Conservation (phyloP, 208 protist species). For the Herpetomonas samuelpessoai region DNA sequence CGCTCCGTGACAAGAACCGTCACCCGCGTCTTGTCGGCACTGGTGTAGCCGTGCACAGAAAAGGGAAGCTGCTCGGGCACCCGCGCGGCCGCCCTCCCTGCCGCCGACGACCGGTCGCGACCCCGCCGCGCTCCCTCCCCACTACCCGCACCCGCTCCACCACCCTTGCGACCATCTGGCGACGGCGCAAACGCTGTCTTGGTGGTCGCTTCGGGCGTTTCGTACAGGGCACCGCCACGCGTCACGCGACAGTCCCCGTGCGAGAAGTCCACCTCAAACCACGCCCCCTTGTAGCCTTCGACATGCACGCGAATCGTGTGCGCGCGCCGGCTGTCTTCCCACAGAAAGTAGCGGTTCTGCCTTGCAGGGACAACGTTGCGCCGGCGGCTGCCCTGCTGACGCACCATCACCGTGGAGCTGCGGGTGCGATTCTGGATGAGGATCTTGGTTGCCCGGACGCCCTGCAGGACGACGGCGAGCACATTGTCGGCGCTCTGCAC, state of each 20-base stretch:
- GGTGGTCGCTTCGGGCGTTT: neutral
- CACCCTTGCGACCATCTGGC: neutral
- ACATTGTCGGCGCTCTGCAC: slow-evolving; percentile 59
- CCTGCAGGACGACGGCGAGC: slow-evolving; percentile 51
- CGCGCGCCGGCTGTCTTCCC: slow-evolving; percentile 60
- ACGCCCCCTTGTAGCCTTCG: slow-evolving; percentile 52
- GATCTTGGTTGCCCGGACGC: slow-evolving; percentile 61
- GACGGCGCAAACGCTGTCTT: too few species aligned
- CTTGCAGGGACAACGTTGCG: slow-evolving; percentile 56
- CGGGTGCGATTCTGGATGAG: slow-evolving; percentile 68
- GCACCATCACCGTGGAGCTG: slow-evolving; percentile 44
- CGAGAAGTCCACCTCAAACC: slow-evolving; percentile 82
- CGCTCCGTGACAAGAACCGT: slow-evolving; percentile 57
- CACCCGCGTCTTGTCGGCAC: slow-evolving; percentile 49
- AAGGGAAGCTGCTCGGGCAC: slow-evolving; percentile 23
- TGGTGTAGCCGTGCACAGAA: slow-evolving; percentile 58
- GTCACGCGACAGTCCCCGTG: slow-evolving; percentile 57
- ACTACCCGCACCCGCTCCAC: neutral
- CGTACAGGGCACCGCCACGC: slow-evolving; percentile 23
- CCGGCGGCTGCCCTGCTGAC: slow-evolving; percentile 56
- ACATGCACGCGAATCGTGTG: slow-evolving; percentile 63
- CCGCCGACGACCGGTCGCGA: too few species aligned
- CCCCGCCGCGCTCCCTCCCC: too few species aligned
- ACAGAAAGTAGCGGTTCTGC: slow-evolving; percentile 78
- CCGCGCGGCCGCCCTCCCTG: slow-evolving; percentile 1